These are phyloP conservation scores for Pyrenochaeta sp. DNA, from an alignment of 2,329 filamentous ascomycete genomes.

Conservation along the genomic window DNA sequence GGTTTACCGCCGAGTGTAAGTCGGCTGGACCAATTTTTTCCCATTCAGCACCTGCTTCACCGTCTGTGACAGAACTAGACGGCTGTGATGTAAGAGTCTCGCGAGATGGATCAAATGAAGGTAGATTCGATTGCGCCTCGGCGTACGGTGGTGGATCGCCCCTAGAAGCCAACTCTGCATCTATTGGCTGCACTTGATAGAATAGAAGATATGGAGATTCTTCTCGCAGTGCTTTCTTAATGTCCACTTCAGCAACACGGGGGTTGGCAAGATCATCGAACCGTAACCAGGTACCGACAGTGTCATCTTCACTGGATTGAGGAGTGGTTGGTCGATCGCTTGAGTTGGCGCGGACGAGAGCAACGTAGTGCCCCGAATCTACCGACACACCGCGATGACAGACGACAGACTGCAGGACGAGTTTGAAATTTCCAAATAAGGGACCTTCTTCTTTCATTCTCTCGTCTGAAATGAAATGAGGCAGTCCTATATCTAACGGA, in stretches of 20 bases:
- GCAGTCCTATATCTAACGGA: slow-evolving; percentile 80
- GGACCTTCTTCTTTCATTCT: slow-evolving; percentile 70
- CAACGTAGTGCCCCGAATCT: slow-evolving; percentile 89
- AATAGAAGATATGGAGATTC: slow-evolving; percentile 95
- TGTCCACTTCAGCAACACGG: slow-evolving; percentile 78
- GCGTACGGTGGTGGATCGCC: slow-evolving; percentile 52
- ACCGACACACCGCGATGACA: slow-evolving; percentile 89
- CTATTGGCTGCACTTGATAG: slow-evolving; percentile 90
- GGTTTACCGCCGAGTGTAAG: slow-evolving; percentile 17
- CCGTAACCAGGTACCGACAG: slow-evolving; percentile 74
- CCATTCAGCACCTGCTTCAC: slow-evolving; percentile 30
- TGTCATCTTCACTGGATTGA: slow-evolving; percentile 54
- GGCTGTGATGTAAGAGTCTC: slow-evolving; percentile 36
- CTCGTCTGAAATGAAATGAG: slow-evolving; percentile 88
- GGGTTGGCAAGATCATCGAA: slow-evolving; percentile 86
- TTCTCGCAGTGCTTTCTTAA: slow-evolving; percentile 77
- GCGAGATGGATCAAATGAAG: slow-evolving; percentile 31
- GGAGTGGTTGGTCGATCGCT: slow-evolving; percentile 48
- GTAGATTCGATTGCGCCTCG: slow-evolving; percentile 36
- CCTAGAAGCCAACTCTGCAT: slow-evolving; percentile 64
- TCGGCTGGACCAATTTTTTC: slow-evolving; percentile 28
- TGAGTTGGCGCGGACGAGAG: slow-evolving; percentile 77
- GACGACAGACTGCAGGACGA: slow-evolving; percentile 88
- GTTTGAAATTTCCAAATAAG: slow-evolving; percentile 87
- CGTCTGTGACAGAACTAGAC: slow-evolving; percentile 24